phyloP scores from a whole-genome alignment of 2,329 filamentous ascomycete species.

The Escovopsis weberi region DNA sequence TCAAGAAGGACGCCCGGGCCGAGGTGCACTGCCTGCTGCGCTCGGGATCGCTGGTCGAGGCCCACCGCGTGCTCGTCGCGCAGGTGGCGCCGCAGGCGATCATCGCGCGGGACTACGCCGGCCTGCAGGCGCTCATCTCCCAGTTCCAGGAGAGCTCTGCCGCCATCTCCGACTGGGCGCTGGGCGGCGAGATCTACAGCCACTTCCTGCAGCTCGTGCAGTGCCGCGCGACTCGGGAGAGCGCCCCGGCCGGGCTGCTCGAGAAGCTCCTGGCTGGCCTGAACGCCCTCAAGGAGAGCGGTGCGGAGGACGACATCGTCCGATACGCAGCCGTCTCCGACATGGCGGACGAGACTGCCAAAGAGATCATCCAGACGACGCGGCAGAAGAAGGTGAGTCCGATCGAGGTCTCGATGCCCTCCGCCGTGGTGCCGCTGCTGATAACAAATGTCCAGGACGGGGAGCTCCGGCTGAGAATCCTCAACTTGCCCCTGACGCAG shows the following conservation, averaged over 20 bases:
- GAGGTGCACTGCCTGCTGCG: slow-evolving; percentile 72
- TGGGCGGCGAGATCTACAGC: slow-evolving; percentile 67
- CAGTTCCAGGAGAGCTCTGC: slow-evolving; percentile 53
- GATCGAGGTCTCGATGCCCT: not conserved
- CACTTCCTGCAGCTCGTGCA: slow-evolving; percentile 41
- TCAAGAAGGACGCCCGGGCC: slow-evolving; percentile 49
- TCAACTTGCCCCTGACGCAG: slow-evolving; percentile 53
- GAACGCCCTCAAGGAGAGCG: slow-evolving; percentile 35
- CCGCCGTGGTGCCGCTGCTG: not conserved
- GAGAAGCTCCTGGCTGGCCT: slow-evolving; percentile 43
- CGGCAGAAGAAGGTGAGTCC: slow-evolving; percentile 43
- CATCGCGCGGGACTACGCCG: slow-evolving; percentile 65
- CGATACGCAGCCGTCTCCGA: slow-evolving; percentile 58
- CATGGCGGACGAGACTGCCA: slow-evolving; percentile 62
- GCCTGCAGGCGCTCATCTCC: slow-evolving; percentile 52
- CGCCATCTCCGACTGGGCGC: slow-evolving; percentile 56
- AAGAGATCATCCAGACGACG: slow-evolving; percentile 41
- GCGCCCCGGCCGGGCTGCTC: slow-evolving; percentile 29
- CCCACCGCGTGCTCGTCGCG: slow-evolving; percentile 68
- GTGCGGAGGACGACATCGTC: slow-evolving; percentile 35
- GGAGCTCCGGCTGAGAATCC: slow-evolving; percentile 28
- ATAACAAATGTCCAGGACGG: slow-evolving; percentile 14
- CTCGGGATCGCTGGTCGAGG: slow-evolving; percentile 62
- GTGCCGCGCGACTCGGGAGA: slow-evolving; percentile 25
- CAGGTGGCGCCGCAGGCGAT: slow-evolving; percentile 71